Percentiles rank a stretch among this genome's conserved stretches.
Conservation (phyloP, 352 stramenopile species). For the Globisporangium cystogenes region DNA sequence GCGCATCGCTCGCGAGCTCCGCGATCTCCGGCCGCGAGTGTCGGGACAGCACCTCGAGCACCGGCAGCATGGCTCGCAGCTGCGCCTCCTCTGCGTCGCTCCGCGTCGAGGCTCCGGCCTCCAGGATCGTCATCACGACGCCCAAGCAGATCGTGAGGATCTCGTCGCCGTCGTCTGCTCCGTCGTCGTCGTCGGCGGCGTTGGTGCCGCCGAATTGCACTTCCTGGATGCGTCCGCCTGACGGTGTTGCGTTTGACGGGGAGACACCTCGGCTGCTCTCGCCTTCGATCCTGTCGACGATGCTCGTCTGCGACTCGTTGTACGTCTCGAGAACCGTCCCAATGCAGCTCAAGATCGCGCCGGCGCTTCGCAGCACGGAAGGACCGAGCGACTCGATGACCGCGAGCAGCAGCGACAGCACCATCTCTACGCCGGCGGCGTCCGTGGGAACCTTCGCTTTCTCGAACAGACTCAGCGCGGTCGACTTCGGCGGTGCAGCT, state of each 20-base stretch:
- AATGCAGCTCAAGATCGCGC: constrained; percentile 62
- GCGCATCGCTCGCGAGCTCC: constrained; percentile 60
- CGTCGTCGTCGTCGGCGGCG: constrained; percentile 16
- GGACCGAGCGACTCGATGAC: constrained; percentile 72
- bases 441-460: constrained; percentile 27
- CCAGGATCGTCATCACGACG: constrained; percentile 73
- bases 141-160: constrained; percentile 78
- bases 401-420: constrained; percentile 53
- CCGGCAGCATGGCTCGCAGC: constrained; percentile 51
- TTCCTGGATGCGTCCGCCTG: constrained; percentile 6
- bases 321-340: constrained; percentile 67
- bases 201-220: too few species aligned
- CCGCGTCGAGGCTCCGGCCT: constrained; percentile 47
- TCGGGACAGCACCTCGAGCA: constrained; percentile 52
- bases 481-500: background rate
- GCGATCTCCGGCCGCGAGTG: constrained; percentile 56
- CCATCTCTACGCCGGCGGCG: constrained; percentile 38
- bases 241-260: background rate
- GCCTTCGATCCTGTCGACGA: constrained; percentile 20
- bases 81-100: constrained; percentile 48
- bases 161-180: constrained; percentile 52
- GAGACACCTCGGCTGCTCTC: background rate
- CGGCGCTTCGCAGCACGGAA: constrained; percentile 65
- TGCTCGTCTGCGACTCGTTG: constrained; percentile 15
- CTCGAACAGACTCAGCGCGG: constrained; percentile 19